Evolutionary conservation across 768 basidiomycete species (phyloP).

Genomic region (Rhodotorula kratochvilovae): DNA sequence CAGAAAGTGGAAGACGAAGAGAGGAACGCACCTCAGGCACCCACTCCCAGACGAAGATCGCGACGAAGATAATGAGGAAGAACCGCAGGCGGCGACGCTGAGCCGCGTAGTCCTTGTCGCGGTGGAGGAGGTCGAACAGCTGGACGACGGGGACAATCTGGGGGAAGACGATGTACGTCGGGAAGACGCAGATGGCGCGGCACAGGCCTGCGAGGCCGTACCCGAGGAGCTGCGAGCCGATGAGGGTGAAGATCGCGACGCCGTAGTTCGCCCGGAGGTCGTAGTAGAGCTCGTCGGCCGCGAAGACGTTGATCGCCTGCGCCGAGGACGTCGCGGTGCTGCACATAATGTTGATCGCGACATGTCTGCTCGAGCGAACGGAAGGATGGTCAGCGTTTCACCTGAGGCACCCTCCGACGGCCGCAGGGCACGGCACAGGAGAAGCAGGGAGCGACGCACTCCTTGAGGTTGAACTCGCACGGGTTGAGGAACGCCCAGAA

Average conservation of each 20-base stretch:
- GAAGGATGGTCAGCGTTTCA: not conserved
- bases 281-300: constrained; percentile 26
- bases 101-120: constrained; percentile 41
- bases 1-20: not conserved
- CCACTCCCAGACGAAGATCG: constrained; percentile 41
- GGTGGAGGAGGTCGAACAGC: constrained; percentile 47
- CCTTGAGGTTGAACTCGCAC: constrained; percentile 46
- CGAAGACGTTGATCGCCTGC: constrained; percentile 33
- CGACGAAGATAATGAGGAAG: constrained; percentile 46
- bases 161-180: constrained; percentile 40
- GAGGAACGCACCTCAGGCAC: constrained; percentile 15
- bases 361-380: constrained; percentile 13
- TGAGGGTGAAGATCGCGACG: constrained; percentile 46
- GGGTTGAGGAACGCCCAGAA: constrained; percentile 46
- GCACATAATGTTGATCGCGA: constrained; percentile 24
- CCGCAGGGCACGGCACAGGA: not conserved
- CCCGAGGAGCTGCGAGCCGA: constrained; percentile 23
- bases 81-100: constrained; percentile 43
- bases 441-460: constrained; percentile 7
- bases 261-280: constrained; percentile 43
- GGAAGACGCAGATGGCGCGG: constrained; percentile 41
- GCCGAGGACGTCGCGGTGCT: constrained; percentile 34
- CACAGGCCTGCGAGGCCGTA: constrained; percentile 44
- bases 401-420: too few relatives aligned
- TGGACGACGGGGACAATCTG: constrained; percentile 30